Conservation (phyloP, 2,329 filamentous ascomycete genomes). For the Simplicillium aogashimaense region DNA sequence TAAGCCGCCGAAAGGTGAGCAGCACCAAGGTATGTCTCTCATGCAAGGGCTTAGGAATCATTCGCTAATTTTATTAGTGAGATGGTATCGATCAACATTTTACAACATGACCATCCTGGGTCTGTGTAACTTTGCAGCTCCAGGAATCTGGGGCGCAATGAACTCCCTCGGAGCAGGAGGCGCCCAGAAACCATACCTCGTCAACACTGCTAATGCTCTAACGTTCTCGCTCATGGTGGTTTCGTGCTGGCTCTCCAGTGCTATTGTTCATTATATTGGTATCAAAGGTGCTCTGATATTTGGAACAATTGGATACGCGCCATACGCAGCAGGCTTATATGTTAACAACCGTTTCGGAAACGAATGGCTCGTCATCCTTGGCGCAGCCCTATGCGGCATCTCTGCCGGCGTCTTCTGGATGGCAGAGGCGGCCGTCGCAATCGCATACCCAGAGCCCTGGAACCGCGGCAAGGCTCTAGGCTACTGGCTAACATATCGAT, state of each 20-base stretch:
- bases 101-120: conserved; percentile 66
- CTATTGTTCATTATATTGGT: conserved; percentile 56
- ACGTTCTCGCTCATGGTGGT: conserved; percentile 67
- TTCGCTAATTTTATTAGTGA: too few species aligned
- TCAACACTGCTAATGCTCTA: conserved; percentile 61
- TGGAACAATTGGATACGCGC: conserved; percentile 63
- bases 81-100: conserved; percentile 63
- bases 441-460: conserved; percentile 61
- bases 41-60: too few species aligned
- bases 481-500: conserved; percentile 52
- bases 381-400: conserved; percentile 58
- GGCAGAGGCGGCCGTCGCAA: conserved; percentile 63
- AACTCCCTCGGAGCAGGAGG: conserved; percentile 65
- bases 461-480: conserved; percentile 56
- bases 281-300: conserved; percentile 64
- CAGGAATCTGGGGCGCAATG: conserved; percentile 66
- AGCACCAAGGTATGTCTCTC: too few species aligned
- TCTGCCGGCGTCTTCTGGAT: conserved; percentile 68
- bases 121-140: conserved; percentile 59
- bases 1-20: too few species aligned
- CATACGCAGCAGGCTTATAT: conserved; percentile 62
- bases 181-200: conserved; percentile 51
- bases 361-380: conserved; percentile 60
- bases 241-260: conserved; percentile 56
- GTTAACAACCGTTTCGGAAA: conserved; percentile 61